A percentile compares a stretch with the other conserved stretches of the same genome.
Evolutionary conservation across 2,329 filamentous ascomycete species (phyloP).

Genomic region (Apiospora marii): DNA sequence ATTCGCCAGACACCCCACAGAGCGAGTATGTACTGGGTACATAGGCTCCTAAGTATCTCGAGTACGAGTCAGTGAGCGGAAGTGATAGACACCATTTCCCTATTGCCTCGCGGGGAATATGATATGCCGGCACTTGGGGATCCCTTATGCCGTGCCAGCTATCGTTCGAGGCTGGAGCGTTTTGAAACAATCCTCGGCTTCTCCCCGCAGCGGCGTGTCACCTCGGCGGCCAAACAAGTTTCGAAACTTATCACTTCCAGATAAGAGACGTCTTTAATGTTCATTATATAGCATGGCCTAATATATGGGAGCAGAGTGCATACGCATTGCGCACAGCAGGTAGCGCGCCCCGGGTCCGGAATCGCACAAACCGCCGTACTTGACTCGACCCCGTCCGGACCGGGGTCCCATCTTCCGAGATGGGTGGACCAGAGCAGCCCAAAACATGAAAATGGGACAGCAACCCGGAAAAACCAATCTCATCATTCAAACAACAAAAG

Average conservation of each 20-base stretch:
- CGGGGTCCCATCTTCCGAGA: constrained; percentile 4
- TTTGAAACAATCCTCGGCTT: neutral
- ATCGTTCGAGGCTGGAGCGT: neutral
- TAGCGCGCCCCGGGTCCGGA: neutral
- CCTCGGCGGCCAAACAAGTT: constrained; percentile 6
- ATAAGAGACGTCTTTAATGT: neutral
- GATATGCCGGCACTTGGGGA: neutral
- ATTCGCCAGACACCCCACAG: neutral
- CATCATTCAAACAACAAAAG: neutral
- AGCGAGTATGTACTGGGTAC: neutral
- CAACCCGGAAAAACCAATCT: neutral
- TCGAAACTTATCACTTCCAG: constrained; percentile 5
- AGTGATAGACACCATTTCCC: neutral
- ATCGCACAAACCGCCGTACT: neutral
- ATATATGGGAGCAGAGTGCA: neutral
- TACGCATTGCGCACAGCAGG: neutral
- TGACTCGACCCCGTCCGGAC: neutral
- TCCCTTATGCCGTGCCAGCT: constrained; percentile 2
- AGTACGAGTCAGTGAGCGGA: neutral
- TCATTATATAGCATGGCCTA: neutral
- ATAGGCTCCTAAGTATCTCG: neutral
- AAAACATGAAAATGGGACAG: neutral
- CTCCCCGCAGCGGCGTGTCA: constrained; percentile 5
- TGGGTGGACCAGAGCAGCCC: neutral
- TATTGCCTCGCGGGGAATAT: neutral